These are phyloP conservation scores for Choiromyces venosus DNA, from an alignment of 495 filamentous ascomycete species.

Conservation along the genomic window DNA sequence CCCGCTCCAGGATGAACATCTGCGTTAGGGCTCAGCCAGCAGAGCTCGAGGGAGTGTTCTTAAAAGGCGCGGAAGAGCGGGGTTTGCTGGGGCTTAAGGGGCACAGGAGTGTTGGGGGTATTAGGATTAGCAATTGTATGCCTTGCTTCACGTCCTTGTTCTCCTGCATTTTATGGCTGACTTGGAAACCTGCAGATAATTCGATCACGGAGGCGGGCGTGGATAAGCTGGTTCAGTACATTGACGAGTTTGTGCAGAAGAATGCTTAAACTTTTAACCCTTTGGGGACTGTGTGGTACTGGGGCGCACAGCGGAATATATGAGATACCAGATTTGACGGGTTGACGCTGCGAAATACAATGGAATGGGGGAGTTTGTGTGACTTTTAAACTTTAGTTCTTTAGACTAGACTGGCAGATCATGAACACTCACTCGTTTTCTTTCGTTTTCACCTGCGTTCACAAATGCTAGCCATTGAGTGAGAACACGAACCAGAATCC, in stretches of 20 bases:
- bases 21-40: conserved; percentile 72
- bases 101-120: conserved; percentile 72
- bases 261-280: not conserved
- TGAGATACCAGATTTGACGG: not conserved
- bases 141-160: not conserved
- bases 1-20: conserved; percentile 83
- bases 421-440: not conserved
- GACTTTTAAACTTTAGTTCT: not conserved
- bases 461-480: not conserved
- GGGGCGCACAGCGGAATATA: too few relatives aligned
- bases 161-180: conserved; percentile 3
- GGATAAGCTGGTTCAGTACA: conserved; percentile 55
- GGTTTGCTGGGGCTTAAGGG: conserved; percentile 71
- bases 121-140: conserved; percentile 55
- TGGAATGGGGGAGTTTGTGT: not conserved
- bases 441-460: not conserved
- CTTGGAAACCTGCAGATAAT: conserved; percentile 48
- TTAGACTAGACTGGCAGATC: not conserved
- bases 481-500: not conserved
- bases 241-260: conserved; percentile 52
- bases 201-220: conserved; percentile 55
- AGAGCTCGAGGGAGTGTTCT: conserved; percentile 65
- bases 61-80: conserved; percentile 60
- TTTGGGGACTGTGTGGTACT: too few relatives aligned
- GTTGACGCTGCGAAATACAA: not conserved